Base-by-base conservation (phyloP, 192 early-diverging fungal genomes). In the Linnemannia hyalina region DNA sequence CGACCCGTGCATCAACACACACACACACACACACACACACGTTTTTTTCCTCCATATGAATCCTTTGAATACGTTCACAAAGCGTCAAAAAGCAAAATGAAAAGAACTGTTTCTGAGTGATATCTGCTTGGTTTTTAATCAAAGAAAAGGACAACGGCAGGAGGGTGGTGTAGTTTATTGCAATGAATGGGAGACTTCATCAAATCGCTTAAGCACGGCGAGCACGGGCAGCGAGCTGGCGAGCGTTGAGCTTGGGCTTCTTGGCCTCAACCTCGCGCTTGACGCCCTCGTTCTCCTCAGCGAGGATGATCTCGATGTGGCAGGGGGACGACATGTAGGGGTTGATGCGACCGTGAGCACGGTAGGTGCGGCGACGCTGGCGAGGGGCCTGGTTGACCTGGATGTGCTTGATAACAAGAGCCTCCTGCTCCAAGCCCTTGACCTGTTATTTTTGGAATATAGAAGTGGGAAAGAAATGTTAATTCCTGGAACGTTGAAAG, bases 341-440 rank as follows among this genome's bases (percentile, higher is more conserved):
- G 90, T 93, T 93, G 87, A 88, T 90, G 74, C 83, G 87, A 83
- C 98, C 98, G 94, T 99, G 98, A 85, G 98, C 98, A 93, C 98
- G 96, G 96, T 95, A 98, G 49, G 97, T 98, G 88, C 98, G 92
- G 88, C 98, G 95, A 83, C 98, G 96, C 90, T 97, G 96, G 92
- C 97, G 97, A 88, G 96, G 96, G 82, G 98, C 98, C 89, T 97
- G 96, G 94, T 99, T 98, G 91, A 99, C 97, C 92, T 97, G 94
- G 81, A 99, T 96, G 95, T 98, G 95, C 92, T 95, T 94, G 88
- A 99, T 92, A 77, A 96, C 93, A 77, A 98, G 92, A 87, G 95
- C 93, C 76, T 99, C 97, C 76, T 95, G 82, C 90, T 95, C 93
- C 75, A 99, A 93, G 79, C 96, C 96, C 95, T 99, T 99, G 82